A percentile compares a stretch with the other conserved stretches of the same genome.
phyloP scores from a whole-genome alignment of 371 early-diverging fungal genomes.

The Thermomucor indicae-seudaticae region DNA sequence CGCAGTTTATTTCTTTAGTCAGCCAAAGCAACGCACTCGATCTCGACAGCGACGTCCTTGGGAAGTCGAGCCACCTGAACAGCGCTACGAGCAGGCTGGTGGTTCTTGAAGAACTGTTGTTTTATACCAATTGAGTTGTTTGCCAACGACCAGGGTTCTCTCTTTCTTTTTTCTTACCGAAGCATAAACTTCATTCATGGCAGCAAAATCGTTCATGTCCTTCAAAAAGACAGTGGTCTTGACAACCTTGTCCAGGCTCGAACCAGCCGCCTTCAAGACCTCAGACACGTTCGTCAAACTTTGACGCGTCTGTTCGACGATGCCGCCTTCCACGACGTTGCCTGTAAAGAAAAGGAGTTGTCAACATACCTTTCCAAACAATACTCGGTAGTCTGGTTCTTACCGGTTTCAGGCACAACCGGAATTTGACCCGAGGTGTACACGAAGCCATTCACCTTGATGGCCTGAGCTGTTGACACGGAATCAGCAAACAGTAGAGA shows the following conservation, averaged over 20 bases:
- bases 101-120: conserved; percentile 52
- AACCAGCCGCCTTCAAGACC: conserved; percentile 74
- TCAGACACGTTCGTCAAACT: conserved; percentile 72
- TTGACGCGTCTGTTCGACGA: conserved; percentile 74
- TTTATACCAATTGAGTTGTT: not conserved
- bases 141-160: not conserved
- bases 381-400: not conserved
- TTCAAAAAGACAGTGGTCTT: conserved; percentile 93
- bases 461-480: conserved; percentile 64
- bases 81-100: conserved; percentile 83
- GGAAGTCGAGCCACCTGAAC: conserved; percentile 91
- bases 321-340: conserved; percentile 59
- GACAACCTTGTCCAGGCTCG: conserved; percentile 73
- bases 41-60: conserved; percentile 84
- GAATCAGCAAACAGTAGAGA: not conserved
- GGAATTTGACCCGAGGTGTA: conserved; percentile 84
- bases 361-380: not conserved
- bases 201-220: conserved; percentile 84
- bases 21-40: conserved; percentile 79
- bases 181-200: conserved; percentile 82
- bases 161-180: conserved; percentile 29
- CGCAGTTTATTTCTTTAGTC: too few relatives aligned
- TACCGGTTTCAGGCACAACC: conserved; percentile 56
- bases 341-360: conserved; percentile 17
- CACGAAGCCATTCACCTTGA: conserved; percentile 80